Base-by-base conservation (phyloP, 2,329 filamentous ascomycete species). In the Aspergillus quadrilineatus region DNA sequence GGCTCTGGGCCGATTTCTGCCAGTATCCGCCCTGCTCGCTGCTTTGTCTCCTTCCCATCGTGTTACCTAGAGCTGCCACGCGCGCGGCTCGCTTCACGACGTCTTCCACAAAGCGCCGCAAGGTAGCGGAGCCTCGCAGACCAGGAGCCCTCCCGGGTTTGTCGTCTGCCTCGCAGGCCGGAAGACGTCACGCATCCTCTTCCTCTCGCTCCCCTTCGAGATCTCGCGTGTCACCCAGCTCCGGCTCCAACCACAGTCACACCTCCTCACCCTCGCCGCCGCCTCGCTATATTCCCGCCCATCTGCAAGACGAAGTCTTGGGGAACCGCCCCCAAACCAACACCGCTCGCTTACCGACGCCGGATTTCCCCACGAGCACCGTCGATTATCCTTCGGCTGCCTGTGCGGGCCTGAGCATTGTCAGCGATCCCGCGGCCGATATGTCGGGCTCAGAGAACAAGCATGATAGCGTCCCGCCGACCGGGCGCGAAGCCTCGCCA, bases 271-370 rank as follows among this genome's bases (percentile, higher is more conserved):
- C 61, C 39, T 70, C 72, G 32, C 65, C 65, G 54, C 67, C 70
- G 49, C 68, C 77, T 43, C 76, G 79, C 57, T 82, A 79, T 68
- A 75, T 85, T 54, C 82, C 82, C 59, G 78, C 81, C 53, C 82
- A 84, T 69, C 72, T 85, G 55, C 80, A 82, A 67, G 76, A 79
- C 69, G 80, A 82, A 68, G 75, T 81, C 53, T 67, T 72, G 37
- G 70, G 67, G 56, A 60, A 66, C 45, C 60, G 61, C 59, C 65
- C 63, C 41, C 75, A 67, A 65, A 60, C 69, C 43, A 63, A 67
- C 60, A 73, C 67, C 59, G 74, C 72, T 58, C 70, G 70, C 51
- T 73, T 67, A 41, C 72, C 73, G 4, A 71, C 67, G 53, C 73
- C 63, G 49, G 68, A 71, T 50, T 63, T 61, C 53, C 46, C 63